Conservation (phyloP, 495 filamentous ascomycete species). For the Talaromyces nanjingensis region DNA sequence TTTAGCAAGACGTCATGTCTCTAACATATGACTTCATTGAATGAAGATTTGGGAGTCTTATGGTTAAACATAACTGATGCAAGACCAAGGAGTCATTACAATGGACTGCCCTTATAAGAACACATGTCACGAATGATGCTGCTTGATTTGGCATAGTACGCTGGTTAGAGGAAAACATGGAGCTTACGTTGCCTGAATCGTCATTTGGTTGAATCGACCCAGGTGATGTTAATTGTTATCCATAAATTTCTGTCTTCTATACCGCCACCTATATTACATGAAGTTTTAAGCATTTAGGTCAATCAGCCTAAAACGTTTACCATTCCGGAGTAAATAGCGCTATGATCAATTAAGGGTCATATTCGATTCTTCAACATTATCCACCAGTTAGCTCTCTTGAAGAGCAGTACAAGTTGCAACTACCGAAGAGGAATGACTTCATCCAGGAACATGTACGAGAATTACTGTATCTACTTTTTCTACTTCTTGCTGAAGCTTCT, state of each 20-base stretch:
- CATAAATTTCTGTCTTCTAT: neutral
- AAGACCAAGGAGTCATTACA: neutral
- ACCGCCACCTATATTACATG: neutral
- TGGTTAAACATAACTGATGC: neutral
- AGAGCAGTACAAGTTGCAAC: neutral
- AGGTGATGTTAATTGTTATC: no score
- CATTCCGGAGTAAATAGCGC: neutral
- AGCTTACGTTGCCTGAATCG: neutral
- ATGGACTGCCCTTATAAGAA: neutral
- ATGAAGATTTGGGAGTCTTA: neutral
- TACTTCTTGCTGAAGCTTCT: neutral
- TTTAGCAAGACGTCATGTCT: neutral
- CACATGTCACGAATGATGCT: neutral
- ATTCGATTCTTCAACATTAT: neutral
- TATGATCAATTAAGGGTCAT: neutral
- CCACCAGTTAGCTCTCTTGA: neutral
- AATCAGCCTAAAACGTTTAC: neutral
- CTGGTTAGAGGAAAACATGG: neutral
- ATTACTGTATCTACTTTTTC: neutral
- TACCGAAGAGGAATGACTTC: neutral
- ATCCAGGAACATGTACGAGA: neutral
- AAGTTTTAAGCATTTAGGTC: neutral
- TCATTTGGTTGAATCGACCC: neutral
- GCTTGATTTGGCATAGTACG: neutral
- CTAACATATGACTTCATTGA: neutral